Percentiles rank a stretch among this genome's conserved stretches.
These are phyloP conservation scores for Plasmodium yoelii DNA, from an alignment of 169 alveolate genomes.

Conservation along the genomic window DNA sequence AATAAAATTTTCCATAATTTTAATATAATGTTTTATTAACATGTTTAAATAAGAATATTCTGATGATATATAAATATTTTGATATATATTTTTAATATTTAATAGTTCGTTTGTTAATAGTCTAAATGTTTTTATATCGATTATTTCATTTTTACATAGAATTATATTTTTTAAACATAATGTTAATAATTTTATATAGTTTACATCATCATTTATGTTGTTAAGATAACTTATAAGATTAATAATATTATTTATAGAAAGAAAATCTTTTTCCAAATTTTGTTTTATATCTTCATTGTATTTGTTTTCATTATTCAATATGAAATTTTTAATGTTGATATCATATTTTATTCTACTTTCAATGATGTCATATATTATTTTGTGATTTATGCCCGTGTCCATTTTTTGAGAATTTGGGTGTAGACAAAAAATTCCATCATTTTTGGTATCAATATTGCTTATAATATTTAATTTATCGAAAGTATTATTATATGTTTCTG, in stretches of 20 bases:
- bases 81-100: constrained; percentile 34
- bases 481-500: background rate
- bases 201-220: constrained; percentile 30
- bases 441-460: background rate
- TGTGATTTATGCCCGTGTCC: constrained; percentile 6
- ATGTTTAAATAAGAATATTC: constrained; percentile 72
- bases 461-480: background rate
- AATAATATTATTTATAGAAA: constrained; percentile 28
- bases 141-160: constrained; percentile 55
- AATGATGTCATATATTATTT: constrained; percentile 31
- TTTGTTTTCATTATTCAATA: constrained; percentile 1
- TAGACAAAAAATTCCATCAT: background rate
- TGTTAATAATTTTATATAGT: constrained; percentile 38
- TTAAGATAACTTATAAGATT: constrained; percentile 13
- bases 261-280: constrained; percentile 27
- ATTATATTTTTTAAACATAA: constrained; percentile 45
- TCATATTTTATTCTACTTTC: constrained; percentile 46
- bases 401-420: background rate
- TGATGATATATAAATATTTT: constrained; percentile 54
- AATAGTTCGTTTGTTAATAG: constrained; percentile 21
- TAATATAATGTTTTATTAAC: constrained; percentile 51
- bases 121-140: constrained; percentile 41
- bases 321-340: constrained; percentile 42
- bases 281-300: constrained; percentile 42
- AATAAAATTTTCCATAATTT: constrained; percentile 19